Evolutionary conservation across 2,329 filamentous ascomycete genomes (phyloP).

Genomic region (Scortechinia acanthostroma): DNA sequence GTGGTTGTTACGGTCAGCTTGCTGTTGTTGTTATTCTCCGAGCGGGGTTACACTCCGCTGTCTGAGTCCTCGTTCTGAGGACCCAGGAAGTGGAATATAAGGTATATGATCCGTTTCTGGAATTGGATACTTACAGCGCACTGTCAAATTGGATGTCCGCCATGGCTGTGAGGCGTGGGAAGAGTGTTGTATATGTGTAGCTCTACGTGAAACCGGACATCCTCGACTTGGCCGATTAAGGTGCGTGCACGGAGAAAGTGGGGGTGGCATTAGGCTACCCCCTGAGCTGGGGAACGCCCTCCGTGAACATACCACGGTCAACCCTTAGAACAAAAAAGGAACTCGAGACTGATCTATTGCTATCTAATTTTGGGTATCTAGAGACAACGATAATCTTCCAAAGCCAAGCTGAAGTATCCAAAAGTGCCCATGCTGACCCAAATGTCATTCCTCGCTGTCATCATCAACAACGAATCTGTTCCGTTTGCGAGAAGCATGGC

Average conservation of each 20-base stretch:
- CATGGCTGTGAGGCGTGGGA: background rate
- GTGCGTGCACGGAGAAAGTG: background rate
- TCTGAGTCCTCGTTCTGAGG: too few species aligned
- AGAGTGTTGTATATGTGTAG: background rate
- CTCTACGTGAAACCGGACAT: background rate
- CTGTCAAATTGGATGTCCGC: background rate
- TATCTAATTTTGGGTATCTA: too few species aligned
- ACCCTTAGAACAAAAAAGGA: too few species aligned
- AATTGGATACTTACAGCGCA: constrained; percentile 2
- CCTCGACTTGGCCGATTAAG: background rate
- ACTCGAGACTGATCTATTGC: too few species aligned
- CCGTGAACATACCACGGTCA: too few species aligned
- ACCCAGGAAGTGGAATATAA: too few species aligned
- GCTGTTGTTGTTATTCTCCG: too few species aligned
- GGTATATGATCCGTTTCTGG: background rate
- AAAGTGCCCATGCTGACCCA: background rate
- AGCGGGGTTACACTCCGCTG: too few species aligned
- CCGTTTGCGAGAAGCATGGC: background rate
- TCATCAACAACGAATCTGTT: background rate
- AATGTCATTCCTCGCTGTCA: background rate
- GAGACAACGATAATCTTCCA: too few species aligned
- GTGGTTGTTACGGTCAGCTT: too few species aligned
- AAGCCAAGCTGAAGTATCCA: too few species aligned
- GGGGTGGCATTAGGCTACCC: background rate
- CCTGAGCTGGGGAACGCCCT: too few species aligned